phyloP scores from a whole-genome alignment of 2,329 filamentous ascomycete genomes.

The Aspergillus awamori region DNA sequence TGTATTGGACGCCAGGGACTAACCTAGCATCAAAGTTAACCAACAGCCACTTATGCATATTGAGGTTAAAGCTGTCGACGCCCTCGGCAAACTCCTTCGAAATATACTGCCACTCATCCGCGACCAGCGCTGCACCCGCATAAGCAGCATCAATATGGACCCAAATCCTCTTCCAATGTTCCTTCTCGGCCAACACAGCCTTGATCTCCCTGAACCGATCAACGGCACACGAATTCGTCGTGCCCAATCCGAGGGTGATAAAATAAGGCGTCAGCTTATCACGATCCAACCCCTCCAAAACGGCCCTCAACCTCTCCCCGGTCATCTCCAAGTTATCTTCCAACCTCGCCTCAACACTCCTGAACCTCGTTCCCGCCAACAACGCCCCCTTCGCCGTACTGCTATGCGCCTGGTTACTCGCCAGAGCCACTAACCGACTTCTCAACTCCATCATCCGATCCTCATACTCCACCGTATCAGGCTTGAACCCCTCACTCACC shows the following conservation, averaged over 20 bases:
- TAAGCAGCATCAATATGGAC: conserved; percentile 94
- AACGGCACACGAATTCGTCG: conserved; percentile 83
- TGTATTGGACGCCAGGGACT: no score
- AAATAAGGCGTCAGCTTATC: conserved; percentile 83
- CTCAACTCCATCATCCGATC: conserved; percentile 69
- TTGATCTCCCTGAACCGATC: conserved; percentile 78
- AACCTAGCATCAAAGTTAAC: conserved; percentile 79
- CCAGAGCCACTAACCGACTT: conserved; percentile 76
- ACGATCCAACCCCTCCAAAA: conserved; percentile 66
- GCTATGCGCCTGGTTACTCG: conserved; percentile 77
- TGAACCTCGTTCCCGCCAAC: conserved; percentile 82
- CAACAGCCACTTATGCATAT: conserved; percentile 97
- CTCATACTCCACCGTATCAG: conserved; percentile 62
- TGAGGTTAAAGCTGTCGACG: conserved; percentile 90
- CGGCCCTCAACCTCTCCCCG: conserved; percentile 61
- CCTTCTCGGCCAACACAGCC: conserved; percentile 50
- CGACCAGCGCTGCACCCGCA: conserved; percentile 80
- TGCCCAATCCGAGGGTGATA: conserved; percentile 80
- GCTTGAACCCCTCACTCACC: conserved; percentile 50
- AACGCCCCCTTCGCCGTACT: conserved; percentile 84
- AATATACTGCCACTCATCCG: conserved; percentile 76
- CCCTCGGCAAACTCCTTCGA: conserved; percentile 58
- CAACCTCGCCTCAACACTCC: conserved; percentile 65
- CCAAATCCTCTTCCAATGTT: conserved; percentile 68
- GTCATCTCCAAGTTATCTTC: conserved; percentile 72